Evolutionary conservation across 257 asterid species (phyloP).

Genomic region (Nicotiana tabacum): DNA sequence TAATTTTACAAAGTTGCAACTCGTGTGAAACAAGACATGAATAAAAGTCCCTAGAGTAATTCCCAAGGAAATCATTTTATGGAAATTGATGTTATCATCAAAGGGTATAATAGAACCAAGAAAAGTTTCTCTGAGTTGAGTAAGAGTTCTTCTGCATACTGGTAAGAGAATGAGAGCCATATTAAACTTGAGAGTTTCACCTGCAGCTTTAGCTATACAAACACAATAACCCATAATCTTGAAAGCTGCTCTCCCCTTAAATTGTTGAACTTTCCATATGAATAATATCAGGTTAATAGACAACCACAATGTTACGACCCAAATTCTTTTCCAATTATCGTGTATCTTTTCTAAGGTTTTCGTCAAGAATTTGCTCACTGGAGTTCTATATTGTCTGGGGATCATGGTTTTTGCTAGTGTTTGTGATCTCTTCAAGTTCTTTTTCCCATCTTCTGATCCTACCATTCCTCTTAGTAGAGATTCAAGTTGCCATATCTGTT

Average conservation of each 20-base stretch:
- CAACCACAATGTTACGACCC: constrained; percentile 52
- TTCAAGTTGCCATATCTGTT: constrained; percentile 92
- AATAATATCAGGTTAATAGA: constrained; percentile 43
- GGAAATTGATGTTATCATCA: constrained; percentile 87
- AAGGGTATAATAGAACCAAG: constrained; percentile 63
- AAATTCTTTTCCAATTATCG: constrained; percentile 69
- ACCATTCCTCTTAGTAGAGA: constrained; percentile 67
- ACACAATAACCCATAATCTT: constrained; percentile 73
- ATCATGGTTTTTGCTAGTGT: constrained; percentile 79
- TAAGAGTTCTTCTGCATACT: constrained; percentile 73
- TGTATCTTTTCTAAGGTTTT: constrained; percentile 35
- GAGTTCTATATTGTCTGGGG: constrained; percentile 64
- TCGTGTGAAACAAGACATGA: constrained; percentile 43
- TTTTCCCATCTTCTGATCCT: constrained; percentile 29
- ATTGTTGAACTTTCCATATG: constrained; percentile 50
- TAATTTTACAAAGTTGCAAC: constrained; percentile 56
- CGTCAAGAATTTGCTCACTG: constrained; percentile 55
- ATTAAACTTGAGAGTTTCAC: constrained; percentile 69
- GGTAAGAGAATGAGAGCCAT: constrained; percentile 87
- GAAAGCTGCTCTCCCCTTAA: constrained; percentile 34
- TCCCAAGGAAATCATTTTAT: constrained; percentile 54
- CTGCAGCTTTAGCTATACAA: constrained; percentile 75
- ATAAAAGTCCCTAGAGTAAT: constrained; percentile 41
- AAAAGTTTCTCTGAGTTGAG: constrained; percentile 56
- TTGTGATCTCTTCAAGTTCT: constrained; percentile 25